Percentiles rank a stretch among this genome's conserved stretches.
Conservation (phyloP, 164 flowering plant genomes). For the Vitis riparia region DNA sequence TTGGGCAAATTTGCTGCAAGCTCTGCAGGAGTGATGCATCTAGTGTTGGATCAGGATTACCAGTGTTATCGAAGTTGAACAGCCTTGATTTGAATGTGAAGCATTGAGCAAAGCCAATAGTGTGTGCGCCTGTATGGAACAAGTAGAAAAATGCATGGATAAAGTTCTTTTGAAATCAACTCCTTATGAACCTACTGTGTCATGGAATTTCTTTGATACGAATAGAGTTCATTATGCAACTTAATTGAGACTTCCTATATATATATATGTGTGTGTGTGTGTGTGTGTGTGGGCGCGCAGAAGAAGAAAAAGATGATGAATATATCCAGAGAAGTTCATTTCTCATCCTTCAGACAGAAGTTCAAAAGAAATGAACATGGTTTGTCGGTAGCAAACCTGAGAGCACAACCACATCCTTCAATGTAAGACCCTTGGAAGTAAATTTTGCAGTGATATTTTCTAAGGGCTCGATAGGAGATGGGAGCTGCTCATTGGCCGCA, state of each 20-base stretch:
- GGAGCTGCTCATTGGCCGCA: constrained; percentile 44
- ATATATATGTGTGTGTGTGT: no score
- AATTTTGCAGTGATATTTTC: constrained; percentile 60
- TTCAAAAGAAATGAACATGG: neutral
- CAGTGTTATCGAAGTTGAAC: constrained; percentile 48
- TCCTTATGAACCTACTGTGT: no score
- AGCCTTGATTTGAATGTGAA: constrained; percentile 56
- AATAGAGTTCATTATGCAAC: no score
- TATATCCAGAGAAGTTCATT: no score
- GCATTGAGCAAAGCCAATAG: constrained; percentile 69
- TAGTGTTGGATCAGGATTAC: constrained; percentile 54
- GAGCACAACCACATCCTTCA: constrained; percentile 60
- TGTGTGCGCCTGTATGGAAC: constrained; percentile 46
- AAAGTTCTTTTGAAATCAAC: no score
- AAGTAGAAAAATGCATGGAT: neutral
- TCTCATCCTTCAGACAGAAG: neutral
- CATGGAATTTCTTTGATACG: no score
- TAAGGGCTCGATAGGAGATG: constrained; percentile 56
- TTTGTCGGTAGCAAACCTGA: constrained; percentile 40
- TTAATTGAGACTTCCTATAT: no score
- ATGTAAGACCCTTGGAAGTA: constrained; percentile 51
- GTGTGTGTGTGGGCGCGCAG: no score
- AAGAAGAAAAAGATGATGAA: no score
- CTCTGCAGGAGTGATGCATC: constrained; percentile 33
- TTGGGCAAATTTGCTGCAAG: constrained; percentile 43